Evolutionary conservation across 345 rosid species (phyloP).

Genomic region (Eucalyptus lansdowneana): DNA sequence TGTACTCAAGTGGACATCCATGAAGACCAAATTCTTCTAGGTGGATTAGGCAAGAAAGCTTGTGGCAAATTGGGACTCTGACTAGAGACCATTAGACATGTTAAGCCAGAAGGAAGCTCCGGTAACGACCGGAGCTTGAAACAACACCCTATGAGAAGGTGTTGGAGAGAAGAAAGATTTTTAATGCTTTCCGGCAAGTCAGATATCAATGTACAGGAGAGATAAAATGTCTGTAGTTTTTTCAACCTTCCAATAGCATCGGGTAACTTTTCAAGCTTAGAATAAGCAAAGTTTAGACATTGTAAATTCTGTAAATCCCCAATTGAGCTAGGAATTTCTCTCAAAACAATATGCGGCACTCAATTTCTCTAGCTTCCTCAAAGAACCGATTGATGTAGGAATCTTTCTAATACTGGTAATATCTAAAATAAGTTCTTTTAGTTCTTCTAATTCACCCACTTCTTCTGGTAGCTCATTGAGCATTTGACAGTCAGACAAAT

Average conservation of each 20-base stretch:
- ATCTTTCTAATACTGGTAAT: not conserved
- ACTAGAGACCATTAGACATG: too few relatives aligned
- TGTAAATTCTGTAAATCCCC: not conserved
- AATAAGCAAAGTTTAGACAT: too few relatives aligned
- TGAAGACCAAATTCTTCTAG: too few relatives aligned
- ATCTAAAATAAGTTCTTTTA: not conserved
- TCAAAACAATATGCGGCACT: not conserved
- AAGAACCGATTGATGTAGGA: not conserved
- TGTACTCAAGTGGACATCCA: too few relatives aligned
- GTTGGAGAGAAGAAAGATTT: too few relatives aligned
- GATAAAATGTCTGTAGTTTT: not conserved
- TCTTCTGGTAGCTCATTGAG: not conserved
- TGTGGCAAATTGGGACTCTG: too few relatives aligned
- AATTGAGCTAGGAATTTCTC: not conserved
- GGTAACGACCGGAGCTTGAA: too few relatives aligned
- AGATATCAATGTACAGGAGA: accelerated
- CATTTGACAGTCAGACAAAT: accelerated
- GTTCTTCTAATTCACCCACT: not conserved
- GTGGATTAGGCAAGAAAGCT: too few relatives aligned
- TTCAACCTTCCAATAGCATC: not conserved
- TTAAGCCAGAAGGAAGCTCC: too few relatives aligned
- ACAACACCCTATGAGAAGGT: too few relatives aligned
- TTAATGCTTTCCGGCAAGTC: not conserved
- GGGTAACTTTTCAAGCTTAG: not conserved
- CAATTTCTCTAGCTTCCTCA: not conserved